A percentile compares a stretch with the other conserved stretches of the same genome.
Conservation (phyloP, 441 rosid genomes). For the Manihot esculenta region DNA sequence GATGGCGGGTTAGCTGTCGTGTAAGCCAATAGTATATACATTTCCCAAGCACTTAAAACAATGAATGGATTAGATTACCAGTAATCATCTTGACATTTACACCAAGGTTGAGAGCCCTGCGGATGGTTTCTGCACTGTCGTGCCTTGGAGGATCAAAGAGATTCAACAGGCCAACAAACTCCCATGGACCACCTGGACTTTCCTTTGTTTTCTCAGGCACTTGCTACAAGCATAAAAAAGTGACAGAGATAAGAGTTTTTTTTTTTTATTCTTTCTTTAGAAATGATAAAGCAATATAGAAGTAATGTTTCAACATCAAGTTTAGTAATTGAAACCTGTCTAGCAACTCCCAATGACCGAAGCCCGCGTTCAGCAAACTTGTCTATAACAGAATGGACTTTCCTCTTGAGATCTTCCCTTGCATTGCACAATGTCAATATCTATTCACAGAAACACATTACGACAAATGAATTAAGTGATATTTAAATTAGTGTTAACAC, state of each 20-base stretch:
- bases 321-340: slow-evolving; percentile 42
- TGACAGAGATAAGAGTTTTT: slow-evolving; percentile 23
- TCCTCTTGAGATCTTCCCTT: slow-evolving; percentile 54
- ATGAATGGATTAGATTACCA: slow-evolving; percentile 36
- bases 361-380: slow-evolving; percentile 75
- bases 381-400: slow-evolving; percentile 53
- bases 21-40: background rate
- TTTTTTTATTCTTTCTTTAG: background rate
- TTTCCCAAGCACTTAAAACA: background rate
- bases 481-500: background rate
- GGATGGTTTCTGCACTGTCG: slow-evolving; percentile 87
- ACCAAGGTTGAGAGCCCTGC: slow-evolving; percentile 74
- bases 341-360: slow-evolving; percentile 62
- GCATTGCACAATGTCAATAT: slow-evolving; percentile 68
- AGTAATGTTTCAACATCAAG: slow-evolving; percentile 2
- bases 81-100: slow-evolving; percentile 88
- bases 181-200: slow-evolving; percentile 19
- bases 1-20: background rate
- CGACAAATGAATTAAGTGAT: slow-evolving; percentile 6
- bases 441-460: slow-evolving; percentile 34
- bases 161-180: slow-evolving; percentile 16
- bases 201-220: slow-evolving; percentile 21
- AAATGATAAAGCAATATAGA: background rate
- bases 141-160: slow-evolving; percentile 29
- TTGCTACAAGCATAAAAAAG: background rate